Conservation (phyloP, 352 stramenopile species). For the Phytopythium litorale region DNA sequence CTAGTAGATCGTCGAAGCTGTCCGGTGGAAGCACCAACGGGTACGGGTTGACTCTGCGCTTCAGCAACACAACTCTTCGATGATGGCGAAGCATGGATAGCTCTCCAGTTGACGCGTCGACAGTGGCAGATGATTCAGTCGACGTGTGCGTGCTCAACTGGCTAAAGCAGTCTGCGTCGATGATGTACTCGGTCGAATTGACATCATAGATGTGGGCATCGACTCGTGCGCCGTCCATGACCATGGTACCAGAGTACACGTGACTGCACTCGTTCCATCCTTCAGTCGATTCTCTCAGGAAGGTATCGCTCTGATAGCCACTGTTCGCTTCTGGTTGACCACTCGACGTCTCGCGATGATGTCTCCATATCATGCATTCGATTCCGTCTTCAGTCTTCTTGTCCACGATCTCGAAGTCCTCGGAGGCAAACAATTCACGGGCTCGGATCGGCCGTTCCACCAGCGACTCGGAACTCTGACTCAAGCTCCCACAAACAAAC, state of each 20-base stretch:
- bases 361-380: not conserved
- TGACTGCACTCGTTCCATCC: not conserved
- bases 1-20: slow-evolving; percentile 39
- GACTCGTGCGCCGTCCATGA: slow-evolving; percentile 9
- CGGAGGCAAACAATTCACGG: slow-evolving; percentile 15
- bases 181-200: slow-evolving; percentile 17
- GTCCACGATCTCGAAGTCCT: slow-evolving; percentile 14
- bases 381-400: not conserved
- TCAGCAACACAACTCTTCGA: slow-evolving; percentile 28
- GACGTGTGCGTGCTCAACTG: not conserved
- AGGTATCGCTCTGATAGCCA: not conserved
- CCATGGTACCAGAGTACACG: slow-evolving; percentile 36
- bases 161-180: slow-evolving; percentile 11
- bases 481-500: slow-evolving; percentile 27
- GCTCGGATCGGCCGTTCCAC: slow-evolving; percentile 19
- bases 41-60: slow-evolving; percentile 50
- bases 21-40: slow-evolving; percentile 31
- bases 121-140: not conserved
- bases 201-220: slow-evolving; percentile 27
- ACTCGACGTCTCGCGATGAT: not conserved
- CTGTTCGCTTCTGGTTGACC: not conserved
- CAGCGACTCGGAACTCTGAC: not conserved
- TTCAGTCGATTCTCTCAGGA: not conserved
- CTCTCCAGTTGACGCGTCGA: not conserved
- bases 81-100: not conserved